Conservation (phyloP, 106 monocot species). For the Alisma plantagoaquatica region DNA sequence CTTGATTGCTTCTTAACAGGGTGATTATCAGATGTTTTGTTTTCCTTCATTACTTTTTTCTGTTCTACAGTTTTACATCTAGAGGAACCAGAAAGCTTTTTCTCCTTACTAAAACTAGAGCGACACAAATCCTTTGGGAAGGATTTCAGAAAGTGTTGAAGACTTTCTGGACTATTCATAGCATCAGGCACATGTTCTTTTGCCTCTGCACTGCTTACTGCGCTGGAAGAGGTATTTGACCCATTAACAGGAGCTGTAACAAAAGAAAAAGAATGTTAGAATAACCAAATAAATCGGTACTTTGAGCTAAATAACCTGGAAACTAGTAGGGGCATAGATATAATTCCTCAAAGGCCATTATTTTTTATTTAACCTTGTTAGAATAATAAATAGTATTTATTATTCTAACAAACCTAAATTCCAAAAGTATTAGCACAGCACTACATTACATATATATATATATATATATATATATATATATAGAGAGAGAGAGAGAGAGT, state of each 20-base stretch:
- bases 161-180: slow-evolving; percentile 20
- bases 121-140: slow-evolving; percentile 28
- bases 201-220: slow-evolving; percentile 36
- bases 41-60: too few species aligned
- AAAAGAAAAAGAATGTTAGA: background rate
- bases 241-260: slow-evolving; percentile 2
- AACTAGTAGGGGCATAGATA: too few species aligned
- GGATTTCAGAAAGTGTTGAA: slow-evolving; percentile 31
- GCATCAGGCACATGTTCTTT: slow-evolving; percentile 19
- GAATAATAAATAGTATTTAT: too few species aligned
- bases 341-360: too few species aligned
- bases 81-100: slow-evolving; percentile 18
- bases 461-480: too few species aligned
- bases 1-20: slow-evolving; percentile 38
- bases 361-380: too few species aligned
- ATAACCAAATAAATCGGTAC: background rate
- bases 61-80: slow-evolving; percentile 50
- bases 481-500: too few species aligned
- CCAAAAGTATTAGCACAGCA: too few species aligned
- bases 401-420: too few species aligned
- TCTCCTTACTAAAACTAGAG: slow-evolving; percentile 31
- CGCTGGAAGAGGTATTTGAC: slow-evolving; percentile 27
- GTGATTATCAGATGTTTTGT: slow-evolving; percentile 15
- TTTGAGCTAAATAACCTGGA: too few species aligned
- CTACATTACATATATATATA: too few species aligned